Conservation (phyloP, 495 filamentous ascomycete species). For the Aspergillus campestris region DNA sequence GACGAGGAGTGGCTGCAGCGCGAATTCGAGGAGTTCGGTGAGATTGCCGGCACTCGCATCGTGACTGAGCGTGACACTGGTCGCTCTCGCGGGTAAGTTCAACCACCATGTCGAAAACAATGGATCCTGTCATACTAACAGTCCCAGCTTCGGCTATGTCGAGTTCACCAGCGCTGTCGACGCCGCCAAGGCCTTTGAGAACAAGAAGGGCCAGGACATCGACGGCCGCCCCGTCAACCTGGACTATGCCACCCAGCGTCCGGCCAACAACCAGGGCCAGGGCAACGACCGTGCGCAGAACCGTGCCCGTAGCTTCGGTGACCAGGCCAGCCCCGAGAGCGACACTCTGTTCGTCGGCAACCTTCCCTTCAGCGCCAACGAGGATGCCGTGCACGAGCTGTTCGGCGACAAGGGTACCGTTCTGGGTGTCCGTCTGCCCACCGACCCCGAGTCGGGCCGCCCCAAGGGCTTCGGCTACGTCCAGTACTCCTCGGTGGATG, state of each 20-base stretch:
- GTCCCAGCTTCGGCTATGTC: slow-evolving; percentile 77
- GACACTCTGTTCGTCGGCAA: slow-evolving; percentile 95
- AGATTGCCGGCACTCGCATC: slow-evolving; percentile 65
- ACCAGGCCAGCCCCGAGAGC: slow-evolving; percentile 64
- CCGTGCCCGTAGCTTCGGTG: slow-evolving; percentile 71
- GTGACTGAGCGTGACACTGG: slow-evolving; percentile 76
- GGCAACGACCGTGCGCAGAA: slow-evolving; percentile 51
- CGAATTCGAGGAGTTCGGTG: slow-evolving; percentile 80
- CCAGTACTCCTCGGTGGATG: slow-evolving; percentile 72
- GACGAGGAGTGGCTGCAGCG: slow-evolving; percentile 84
- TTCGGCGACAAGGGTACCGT: slow-evolving; percentile 67
- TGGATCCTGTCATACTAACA: slow-evolving; percentile 15
- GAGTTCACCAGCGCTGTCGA: slow-evolving; percentile 67
- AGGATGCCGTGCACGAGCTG: slow-evolving; percentile 63
- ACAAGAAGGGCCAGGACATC: slow-evolving; percentile 70
- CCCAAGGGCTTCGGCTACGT: slow-evolving; percentile 97
- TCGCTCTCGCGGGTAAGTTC: slow-evolving; percentile 72
- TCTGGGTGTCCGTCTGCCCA: slow-evolving; percentile 78
- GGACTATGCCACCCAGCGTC: slow-evolving; percentile 73
- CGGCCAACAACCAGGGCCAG: slow-evolving; percentile 37
- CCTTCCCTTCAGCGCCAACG: slow-evolving; percentile 73
- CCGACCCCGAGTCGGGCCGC: slow-evolving; percentile 75
- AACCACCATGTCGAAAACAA: background rate
- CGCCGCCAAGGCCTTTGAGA: slow-evolving; percentile 68
- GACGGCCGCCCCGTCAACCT: slow-evolving; percentile 84